Conservation (phyloP, 805 yeast genomes). For the Ogataea henricii region DNA sequence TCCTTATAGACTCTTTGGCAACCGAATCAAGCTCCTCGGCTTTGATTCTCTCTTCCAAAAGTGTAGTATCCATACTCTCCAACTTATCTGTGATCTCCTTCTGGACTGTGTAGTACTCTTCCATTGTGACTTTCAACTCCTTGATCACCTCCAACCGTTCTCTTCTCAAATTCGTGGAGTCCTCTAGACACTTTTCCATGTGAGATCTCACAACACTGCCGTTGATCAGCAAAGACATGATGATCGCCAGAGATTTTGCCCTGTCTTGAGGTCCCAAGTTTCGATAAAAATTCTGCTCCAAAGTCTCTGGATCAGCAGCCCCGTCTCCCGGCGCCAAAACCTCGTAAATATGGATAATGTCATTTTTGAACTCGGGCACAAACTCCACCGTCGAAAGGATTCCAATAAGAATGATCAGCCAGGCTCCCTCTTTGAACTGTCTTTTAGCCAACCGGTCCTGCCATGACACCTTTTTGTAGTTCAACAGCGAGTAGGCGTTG, state of each 20-base stretch:
- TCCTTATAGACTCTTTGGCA: not conserved
- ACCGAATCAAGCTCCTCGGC: conserved; percentile 20
- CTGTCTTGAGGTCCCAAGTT: conserved; percentile 55
- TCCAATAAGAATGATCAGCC: conserved; percentile 81
- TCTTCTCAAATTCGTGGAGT: conserved; percentile 60
- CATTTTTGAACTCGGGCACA: conserved; percentile 52
- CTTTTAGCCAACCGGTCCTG: conserved; percentile 73
- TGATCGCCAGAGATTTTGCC: conserved; percentile 56
- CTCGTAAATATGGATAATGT: conserved; percentile 52
- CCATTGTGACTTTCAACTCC: conserved; percentile 56
- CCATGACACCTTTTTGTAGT: conserved; percentile 70
- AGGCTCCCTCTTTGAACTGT: conserved; percentile 77
- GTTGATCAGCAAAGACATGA: conserved; percentile 62
- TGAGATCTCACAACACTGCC: conserved; percentile 60
- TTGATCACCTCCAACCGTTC: conserved; percentile 65
- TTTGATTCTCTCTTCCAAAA: conserved; percentile 24
- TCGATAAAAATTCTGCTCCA: conserved; percentile 55
- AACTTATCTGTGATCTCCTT: conserved; percentile 40
- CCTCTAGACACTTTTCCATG: conserved; percentile 70
- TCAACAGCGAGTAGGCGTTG: conserved; percentile 51
- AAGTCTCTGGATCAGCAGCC: conserved; percentile 51
- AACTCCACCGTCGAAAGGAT: conserved; percentile 62
- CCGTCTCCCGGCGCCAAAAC: conserved; percentile 58
- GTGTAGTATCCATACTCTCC: conserved; percentile 29
- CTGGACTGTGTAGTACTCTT: conserved; percentile 49